Evolutionary conservation across 1,284 basidiomycete species (phyloP).

Genomic region (Cutaneotrichosporon mucoides): DNA sequence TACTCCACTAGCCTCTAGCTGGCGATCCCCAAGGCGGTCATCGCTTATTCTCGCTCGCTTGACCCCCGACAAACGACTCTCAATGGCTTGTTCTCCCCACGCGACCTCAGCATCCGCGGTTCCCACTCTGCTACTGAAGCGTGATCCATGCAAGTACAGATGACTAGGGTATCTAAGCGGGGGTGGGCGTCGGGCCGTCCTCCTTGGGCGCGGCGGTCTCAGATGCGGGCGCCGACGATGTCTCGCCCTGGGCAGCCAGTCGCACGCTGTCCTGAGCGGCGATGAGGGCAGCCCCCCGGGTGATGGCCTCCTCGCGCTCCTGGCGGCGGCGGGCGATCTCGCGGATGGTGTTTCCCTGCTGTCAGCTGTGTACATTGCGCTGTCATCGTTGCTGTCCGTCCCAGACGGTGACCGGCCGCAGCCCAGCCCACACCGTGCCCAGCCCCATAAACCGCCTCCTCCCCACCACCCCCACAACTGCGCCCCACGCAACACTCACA

Average conservation of each 20-base stretch:
- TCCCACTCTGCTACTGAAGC: neutral
- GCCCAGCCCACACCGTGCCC: too few relatives aligned
- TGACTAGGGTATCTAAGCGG: neutral
- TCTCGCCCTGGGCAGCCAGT: too few relatives aligned
- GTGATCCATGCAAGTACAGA: slow-evolving; percentile 4
- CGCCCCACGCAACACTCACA: slow-evolving; percentile 21
- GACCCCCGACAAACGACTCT: neutral
- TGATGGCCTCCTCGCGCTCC: slow-evolving; percentile 57
- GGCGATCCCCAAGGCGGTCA: too few relatives aligned
- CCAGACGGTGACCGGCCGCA: too few relatives aligned
- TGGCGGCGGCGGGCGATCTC: slow-evolving; percentile 50
- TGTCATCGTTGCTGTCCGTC: too few relatives aligned
- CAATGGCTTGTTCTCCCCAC: too few relatives aligned
- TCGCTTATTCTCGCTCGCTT: too few relatives aligned
- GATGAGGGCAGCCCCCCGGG: neutral
- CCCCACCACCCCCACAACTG: too few relatives aligned
- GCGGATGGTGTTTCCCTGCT: slow-evolving; percentile 42
- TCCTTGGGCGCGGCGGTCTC: neutral
- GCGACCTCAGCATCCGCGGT: too few relatives aligned
- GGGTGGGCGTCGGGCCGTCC: neutral
- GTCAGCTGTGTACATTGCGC: slow-evolving; percentile 5
- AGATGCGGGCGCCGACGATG: neutral
- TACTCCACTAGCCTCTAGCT: too few relatives aligned
- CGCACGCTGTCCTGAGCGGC: neutral
- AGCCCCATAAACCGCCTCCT: too few relatives aligned